Percentiles rank a stretch among this genome's conserved stretches.
Evolutionary conservation across 2,329 filamentous ascomycete species (phyloP).

Genomic region (Apiospora saccharicola): DNA sequence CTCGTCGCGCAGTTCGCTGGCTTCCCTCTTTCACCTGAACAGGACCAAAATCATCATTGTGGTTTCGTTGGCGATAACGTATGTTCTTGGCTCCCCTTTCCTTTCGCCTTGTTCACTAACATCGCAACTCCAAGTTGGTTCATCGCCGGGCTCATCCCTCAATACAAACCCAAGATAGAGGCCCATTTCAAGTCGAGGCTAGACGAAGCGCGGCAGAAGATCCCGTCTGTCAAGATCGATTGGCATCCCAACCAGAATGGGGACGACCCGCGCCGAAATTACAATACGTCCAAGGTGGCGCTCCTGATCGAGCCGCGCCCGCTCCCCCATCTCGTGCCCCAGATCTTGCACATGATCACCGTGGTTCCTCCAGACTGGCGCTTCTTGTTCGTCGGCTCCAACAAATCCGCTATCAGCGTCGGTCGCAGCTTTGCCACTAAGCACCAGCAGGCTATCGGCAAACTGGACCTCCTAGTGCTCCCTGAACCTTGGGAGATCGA

Average conservation of each 20-base stretch:
- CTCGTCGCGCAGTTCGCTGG: constrained; percentile 26
- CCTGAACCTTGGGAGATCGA: constrained; percentile 56
- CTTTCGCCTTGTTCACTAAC: not conserved
- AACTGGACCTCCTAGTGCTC: constrained; percentile 58
- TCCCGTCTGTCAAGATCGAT: constrained; percentile 47
- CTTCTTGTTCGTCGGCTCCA: constrained; percentile 60
- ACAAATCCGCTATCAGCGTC: constrained; percentile 54
- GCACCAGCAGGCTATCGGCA: constrained; percentile 58
- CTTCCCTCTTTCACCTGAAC: constrained; percentile 42
- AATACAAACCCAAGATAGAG: constrained; percentile 53
- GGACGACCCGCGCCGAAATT: constrained; percentile 44
- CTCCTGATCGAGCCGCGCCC: constrained; percentile 59
- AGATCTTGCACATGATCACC: constrained; percentile 59
- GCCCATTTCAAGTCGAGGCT: constrained; percentile 47
- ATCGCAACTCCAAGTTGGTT: constrained; percentile 51
- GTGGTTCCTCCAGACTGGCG: constrained; percentile 63
- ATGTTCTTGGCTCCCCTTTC: constrained; percentile 30
- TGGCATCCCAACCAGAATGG: constrained; percentile 40
- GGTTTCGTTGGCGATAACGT: constrained; percentile 49
- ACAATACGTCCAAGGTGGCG: constrained; percentile 59
- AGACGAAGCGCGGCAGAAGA: constrained; percentile 49
- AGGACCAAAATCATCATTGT: constrained; percentile 45
- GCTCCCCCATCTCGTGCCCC: constrained; percentile 56
- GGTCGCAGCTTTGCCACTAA: constrained; percentile 54
- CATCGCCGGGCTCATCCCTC: constrained; percentile 52